Evolutionary conservation across 2,329 filamentous ascomycete species (phyloP), one percentile per base, ranked within the genome.

Genomic region (Lasiodiplodia gonubiensis): DNA sequence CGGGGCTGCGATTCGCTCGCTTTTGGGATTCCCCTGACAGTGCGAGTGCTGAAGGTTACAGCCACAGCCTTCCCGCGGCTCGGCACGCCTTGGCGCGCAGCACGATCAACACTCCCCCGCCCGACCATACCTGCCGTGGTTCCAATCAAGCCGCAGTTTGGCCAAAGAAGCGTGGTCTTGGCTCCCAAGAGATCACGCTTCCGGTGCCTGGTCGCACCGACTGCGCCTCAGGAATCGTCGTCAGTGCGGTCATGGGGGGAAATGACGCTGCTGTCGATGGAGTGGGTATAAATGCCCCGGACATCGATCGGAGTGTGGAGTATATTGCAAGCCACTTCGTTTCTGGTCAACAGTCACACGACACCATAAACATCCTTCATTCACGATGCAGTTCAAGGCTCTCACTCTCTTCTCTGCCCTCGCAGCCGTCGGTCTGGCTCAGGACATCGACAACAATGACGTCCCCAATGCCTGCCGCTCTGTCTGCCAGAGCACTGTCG

Each of bases 371-470:
- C 39, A 11, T 48, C 33, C 30, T 18, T 54, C 25, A 33, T 33
- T 23, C 46, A 63, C 10, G 30, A 63, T 63, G 59, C 59, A 63
- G 46, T 63, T 35, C 59, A 63, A 63, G 30, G 21, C 46, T 2
- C 46, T 63, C 30, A 46, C 59, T 51, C n/a, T 63, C 59, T n/a
- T 63, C 59, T 48, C 42, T 5, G 59, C 59, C n/a, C 46, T 63
- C 6, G 59, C n/a, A 4, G 46, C 30, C 30, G 18, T 51, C 21
- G 59, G 59, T 30, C 35, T 46, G 46, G 21, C 59, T 12, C 59
- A 63, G 46, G 74, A 77, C n/a, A 69, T 77, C 63, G 72, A 72
- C 64, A 70, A 73, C 68, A 69, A 74, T 67, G 74, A 77, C 35
- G 71, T 78, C 23, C 76, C 76, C 11, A 52, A 42, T 21, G 71